Evolutionary conservation across 129 eudicot genomes (phyloP).

Genomic region (Calendula officinalis): DNA sequence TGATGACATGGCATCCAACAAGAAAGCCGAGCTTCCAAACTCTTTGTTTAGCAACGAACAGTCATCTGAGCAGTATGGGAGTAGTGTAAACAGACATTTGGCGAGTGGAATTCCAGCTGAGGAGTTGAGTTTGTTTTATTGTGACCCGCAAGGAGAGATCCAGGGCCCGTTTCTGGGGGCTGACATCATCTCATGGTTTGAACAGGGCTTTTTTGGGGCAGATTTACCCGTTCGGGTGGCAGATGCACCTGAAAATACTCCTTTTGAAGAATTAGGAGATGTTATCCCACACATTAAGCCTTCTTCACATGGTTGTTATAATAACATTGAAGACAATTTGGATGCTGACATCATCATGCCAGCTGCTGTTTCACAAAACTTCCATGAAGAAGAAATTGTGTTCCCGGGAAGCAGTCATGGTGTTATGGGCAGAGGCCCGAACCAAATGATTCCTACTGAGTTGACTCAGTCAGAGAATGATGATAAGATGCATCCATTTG

Average conservation of each 20-base stretch:
- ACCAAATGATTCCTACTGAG: constrained; percentile 33
- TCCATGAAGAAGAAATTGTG: constrained; percentile 79
- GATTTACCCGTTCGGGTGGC: constrained; percentile 78
- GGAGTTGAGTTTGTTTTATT: constrained; percentile 71
- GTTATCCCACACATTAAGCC: no score
- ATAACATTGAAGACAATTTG: constrained; percentile 31
- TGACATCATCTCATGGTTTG: constrained; percentile 93
- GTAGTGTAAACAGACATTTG: constrained; percentile 30
- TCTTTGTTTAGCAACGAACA: constrained; percentile 38
- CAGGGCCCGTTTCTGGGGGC: constrained; percentile 99
- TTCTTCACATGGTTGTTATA: constrained; percentile 35
- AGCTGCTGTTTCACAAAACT: constrained; percentile 37
- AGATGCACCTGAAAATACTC: constrained; percentile 72
- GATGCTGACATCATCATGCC: constrained; percentile 32
- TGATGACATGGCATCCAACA: constrained; percentile 38
- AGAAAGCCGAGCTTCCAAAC: constrained; percentile 35
- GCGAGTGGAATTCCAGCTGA: constrained; percentile 52
- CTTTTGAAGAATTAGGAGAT: constrained; percentile 71
- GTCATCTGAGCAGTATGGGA: constrained; percentile 49
- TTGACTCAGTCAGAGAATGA: constrained; percentile 33
- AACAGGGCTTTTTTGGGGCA: constrained; percentile 86
- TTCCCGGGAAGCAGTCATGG: constrained; percentile 74
- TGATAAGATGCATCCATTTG: constrained; percentile 80
- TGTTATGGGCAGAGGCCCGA: constrained; percentile 35
- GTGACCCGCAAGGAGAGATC: constrained; percentile 95